Evolutionary conservation across 2,329 filamentous ascomycete genomes (phyloP), one percentile per base, ranked within the genome.

Genomic region (Tolypocladium tropicale): DNA sequence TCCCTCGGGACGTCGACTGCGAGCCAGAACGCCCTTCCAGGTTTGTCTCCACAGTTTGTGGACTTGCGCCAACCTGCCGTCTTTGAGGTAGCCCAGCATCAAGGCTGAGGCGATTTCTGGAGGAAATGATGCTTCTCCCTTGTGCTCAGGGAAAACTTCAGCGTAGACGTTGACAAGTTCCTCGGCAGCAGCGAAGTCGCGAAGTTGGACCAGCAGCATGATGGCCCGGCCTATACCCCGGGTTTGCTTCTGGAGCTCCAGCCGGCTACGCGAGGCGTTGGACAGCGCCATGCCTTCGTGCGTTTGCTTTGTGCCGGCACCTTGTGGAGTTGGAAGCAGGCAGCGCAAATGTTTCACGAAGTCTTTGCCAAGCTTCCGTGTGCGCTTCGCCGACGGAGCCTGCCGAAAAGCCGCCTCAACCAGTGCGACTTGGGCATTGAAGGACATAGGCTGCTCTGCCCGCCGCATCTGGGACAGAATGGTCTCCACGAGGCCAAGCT

Each of bases 21-120:
- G 70, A 39, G 74, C 70, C 55, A 77, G 71, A 1, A 79, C 81
- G 58, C 78, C 77, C 6, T 74, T 63, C 56, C 86, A 77, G 2
- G 84, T 78, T 30, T 85, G 68, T 1, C 79, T 62, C 90, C 90
- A 96, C 53, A 82, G 84, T 50, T 78, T 70, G 59, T 82, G 78
- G 23, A 93, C 83, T 53, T 81, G 77, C 6, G 79, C 73, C 61
- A 83, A 79, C 25, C 84, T 76, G 41, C 76, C 71, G 21, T 84
- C 79, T 53, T 77, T 73, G 48, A 83, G 72, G 64, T 88, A 80
- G 0, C 83, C 78, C 25, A 78, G 73, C 86, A 96, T 92, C 57
- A 93, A 70, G 10, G 85, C 78, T 53, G 78, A 76, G 25, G 89
- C 71, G 55, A 92, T 71, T 18, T 73, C 68, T 3, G 83, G 70